Evolutionary conservation across 2,329 filamentous ascomycete genomes (phyloP).

Genomic region (Talaromyces sp.): DNA sequence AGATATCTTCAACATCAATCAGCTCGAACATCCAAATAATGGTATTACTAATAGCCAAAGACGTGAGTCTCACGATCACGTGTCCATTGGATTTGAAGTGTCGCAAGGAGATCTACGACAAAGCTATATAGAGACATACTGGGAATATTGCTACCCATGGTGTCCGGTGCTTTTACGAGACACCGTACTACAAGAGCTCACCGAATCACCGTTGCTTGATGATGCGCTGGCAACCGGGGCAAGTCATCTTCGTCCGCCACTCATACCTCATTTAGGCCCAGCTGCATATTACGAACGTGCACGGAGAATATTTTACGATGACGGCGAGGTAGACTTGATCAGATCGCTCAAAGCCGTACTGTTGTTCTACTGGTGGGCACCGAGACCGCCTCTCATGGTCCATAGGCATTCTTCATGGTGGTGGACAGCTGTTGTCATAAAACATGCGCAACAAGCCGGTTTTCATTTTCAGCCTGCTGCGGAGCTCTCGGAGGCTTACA

Average conservation of each 20-base stretch:
- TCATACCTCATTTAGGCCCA: neutral
- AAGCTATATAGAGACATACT: neutral
- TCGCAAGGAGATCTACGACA: neutral
- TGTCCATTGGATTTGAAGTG: neutral
- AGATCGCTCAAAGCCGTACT: neutral
- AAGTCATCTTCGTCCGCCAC: neutral
- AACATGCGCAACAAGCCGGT: neutral
- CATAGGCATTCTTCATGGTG: constrained; percentile 4
- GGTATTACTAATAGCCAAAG: neutral
- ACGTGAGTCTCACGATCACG: neutral
- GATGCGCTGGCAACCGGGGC: neutral
- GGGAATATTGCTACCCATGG: neutral
- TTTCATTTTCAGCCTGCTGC: neutral
- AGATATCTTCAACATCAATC: neutral
- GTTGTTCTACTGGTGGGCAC: constrained; percentile 7
- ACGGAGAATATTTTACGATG: neutral
- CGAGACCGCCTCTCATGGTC: neutral
- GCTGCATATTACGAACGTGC: neutral
- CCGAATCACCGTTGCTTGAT: neutral
- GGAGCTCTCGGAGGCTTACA: neutral
- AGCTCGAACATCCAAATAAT: neutral
- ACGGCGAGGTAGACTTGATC: neutral
- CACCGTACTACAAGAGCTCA: neutral
- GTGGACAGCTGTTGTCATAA: neutral
- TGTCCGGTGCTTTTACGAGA: neutral